Evolutionary conservation across 768 basidiomycete genomes (phyloP).

Genomic region (Lactarius sanguifluus): DNA sequence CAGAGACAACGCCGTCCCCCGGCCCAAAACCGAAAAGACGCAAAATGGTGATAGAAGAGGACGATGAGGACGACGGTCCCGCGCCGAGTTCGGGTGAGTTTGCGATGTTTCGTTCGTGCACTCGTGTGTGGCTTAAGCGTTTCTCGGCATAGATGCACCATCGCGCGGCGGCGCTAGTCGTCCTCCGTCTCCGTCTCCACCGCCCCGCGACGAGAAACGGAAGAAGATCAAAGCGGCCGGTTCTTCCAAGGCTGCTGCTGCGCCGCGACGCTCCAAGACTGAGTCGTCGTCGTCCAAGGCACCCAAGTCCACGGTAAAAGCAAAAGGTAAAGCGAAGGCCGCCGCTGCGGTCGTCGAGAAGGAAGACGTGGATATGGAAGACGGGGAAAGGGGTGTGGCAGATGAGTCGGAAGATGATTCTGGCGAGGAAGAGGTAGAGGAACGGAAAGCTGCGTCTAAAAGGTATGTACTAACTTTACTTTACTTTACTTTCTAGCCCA

Average conservation of each 20-base stretch:
- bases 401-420: conserved; percentile 38
- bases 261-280: conserved; percentile 4
- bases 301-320: conserved; percentile 8
- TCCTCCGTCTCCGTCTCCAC: conserved; percentile 7
- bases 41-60: conserved; percentile 54
- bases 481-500: not conserved
- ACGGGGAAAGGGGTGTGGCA: conserved; percentile 28
- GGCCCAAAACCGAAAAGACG: conserved; percentile 50
- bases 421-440: conserved; percentile 44
- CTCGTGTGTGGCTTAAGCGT: not conserved
- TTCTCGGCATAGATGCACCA: conserved; percentile 14
- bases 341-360: conserved; percentile 6
- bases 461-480: conserved; percentile 52
- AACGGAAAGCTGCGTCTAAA: conserved; percentile 59
- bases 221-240: not conserved
- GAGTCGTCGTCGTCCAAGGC: conserved; percentile 13
- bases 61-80: conserved; percentile 44
- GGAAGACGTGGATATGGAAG: conserved; percentile 28
- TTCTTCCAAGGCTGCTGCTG: conserved; percentile 8
- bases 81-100: conserved; percentile 24
- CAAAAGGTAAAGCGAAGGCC: conserved; percentile 25
- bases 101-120: not conserved
- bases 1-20: conserved; percentile 22
- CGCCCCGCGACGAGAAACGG: not conserved
- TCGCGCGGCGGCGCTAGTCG: conserved; percentile 13